Base-by-base conservation (phyloP, 768 basidiomycete species). In the Calocybe indica region DNA sequence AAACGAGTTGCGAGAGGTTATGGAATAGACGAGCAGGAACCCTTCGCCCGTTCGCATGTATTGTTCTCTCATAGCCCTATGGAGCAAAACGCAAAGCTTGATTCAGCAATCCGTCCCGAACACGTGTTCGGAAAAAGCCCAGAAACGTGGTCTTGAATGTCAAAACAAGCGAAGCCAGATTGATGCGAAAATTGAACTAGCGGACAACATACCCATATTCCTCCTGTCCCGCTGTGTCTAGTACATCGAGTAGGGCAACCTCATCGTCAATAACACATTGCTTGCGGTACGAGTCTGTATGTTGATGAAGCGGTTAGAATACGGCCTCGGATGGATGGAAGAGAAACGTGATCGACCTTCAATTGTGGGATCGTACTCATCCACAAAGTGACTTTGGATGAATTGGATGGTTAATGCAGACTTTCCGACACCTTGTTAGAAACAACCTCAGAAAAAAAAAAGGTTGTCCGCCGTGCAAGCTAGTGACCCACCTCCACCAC, bases 41-140 rank as follows among this genome's bases (percentile, higher is more conserved):
- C 94, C 95, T 67, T 98, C 94, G 51, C 95, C 95, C 28, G 93
- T 92, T 45, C 93, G 83, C 93, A 97, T 98, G 72, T 98, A 98
- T 61, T 97, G 95, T 62, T 98, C 95, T 40, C 95, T 85, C 95
- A 98, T 97, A 15, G 95, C 95, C 49, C 92, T 94, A 62, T 43
- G 50, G 13, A 53, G 35, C 11, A 32, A 14, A 29, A 14, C n/a
- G 4, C 22, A 22, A 22, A 22, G 22, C 22, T 43, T 50, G 36
- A 55, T 51, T 46, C 35, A 46, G 33, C 11, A 34, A 9, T 11
- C n/a, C 42, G 32, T 40, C n/a, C 5, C 13, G 7, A 12, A 13
- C 35, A 22, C 22, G 22, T 22, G 22, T 22, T 22, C 22, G 22
- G 22, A 22, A 22, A 22, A 22, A 22, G 22, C 22, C 22, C 22